Evolutionary conservation across 441 rosid genomes (phyloP), one percentile per base, ranked within the genome.

Genomic region (Erysimum pusillum): DNA sequence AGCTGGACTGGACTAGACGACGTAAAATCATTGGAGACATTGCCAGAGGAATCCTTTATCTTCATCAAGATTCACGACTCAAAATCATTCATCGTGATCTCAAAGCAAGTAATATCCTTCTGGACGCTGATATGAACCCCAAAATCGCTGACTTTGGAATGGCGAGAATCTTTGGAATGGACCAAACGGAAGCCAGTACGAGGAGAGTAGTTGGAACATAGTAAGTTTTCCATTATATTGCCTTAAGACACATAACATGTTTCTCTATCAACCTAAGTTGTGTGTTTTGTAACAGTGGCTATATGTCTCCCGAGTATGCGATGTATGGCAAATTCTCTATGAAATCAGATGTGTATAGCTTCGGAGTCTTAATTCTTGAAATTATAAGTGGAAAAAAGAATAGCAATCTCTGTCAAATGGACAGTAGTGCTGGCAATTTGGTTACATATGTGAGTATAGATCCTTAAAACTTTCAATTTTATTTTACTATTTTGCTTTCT

Each of bases 111-210:
- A 85, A 85, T 4, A 44, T 85, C 36, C 60, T 85, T 6, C 48
- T 81, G 0, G 86, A 83, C 10, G 51, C 41, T 2, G 75, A 69
- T 0, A 79, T 83, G 86, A 75, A 61, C 20, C 82, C 88, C 0
- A 83, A 85, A 76, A 83, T 85, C 18, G 6, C 85, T 2, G 85
- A 83, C 78, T 85, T 81, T n/a, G 86, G 88, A 6, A 79, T 83
- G 86, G 86, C 86, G 9, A 81, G 74, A 14, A 11, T 77, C 46
- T 81, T 66, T 9, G 62, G 51, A 6, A 3, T 68, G 39, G 85
- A 81, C 44, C 79, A 83, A 61, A 83, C 79, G 17, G 80, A 81
- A 5, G 76, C 71, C 9, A 34, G 71, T 44, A 81, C 86, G 4
- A 77, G 25, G 18, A 75, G 75, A 74, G 48, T 82, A 0, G 81